Conservation (phyloP, 805 yeast species). For the Kazachstania kunashirensis region DNA sequence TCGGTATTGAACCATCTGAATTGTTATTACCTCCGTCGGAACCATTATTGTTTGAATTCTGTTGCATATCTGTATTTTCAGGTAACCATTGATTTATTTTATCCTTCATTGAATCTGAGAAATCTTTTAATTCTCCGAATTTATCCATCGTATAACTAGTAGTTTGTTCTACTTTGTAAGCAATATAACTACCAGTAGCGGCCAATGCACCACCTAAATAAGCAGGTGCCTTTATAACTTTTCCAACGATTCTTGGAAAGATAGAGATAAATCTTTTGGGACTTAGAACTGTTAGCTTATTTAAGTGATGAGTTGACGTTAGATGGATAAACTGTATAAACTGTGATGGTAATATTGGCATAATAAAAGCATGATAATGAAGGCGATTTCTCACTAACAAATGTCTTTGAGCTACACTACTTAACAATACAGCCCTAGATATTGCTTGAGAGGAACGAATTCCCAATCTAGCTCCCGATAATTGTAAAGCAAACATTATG, state of each 20-base stretch:
- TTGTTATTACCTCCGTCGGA: conserved; percentile 44
- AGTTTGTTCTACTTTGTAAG: conserved; percentile 87
- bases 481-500: conserved; percentile 1
- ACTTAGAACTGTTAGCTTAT: conserved; percentile 4
- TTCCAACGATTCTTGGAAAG: conserved; percentile 46
- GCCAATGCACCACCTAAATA: conserved; percentile 84
- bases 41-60: conserved; percentile 44
- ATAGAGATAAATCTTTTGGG: conserved; percentile 24
- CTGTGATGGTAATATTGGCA: conserved; percentile 15
- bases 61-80: conserved; percentile 25
- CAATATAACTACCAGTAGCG: conserved; percentile 89
- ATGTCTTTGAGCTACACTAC: not conserved
- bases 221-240: conserved; percentile 58
- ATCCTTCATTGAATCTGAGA: conserved; percentile 47
- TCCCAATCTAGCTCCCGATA: not conserved
- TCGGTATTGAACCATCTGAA: conserved; percentile 9
- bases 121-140: conserved; percentile 50
- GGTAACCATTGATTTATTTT: conserved; percentile 22
- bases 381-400: conserved; percentile 4
- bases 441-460: not conserved
- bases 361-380: conserved; percentile 16
- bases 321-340: conserved; percentile 11
- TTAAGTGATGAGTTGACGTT: conserved; percentile 1
- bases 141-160: conserved; percentile 59
- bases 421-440: not conserved